phyloP scores from a whole-genome alignment of 2,329 filamentous ascomycete species.

The Pseudogymnoascus verrucosus region DNA sequence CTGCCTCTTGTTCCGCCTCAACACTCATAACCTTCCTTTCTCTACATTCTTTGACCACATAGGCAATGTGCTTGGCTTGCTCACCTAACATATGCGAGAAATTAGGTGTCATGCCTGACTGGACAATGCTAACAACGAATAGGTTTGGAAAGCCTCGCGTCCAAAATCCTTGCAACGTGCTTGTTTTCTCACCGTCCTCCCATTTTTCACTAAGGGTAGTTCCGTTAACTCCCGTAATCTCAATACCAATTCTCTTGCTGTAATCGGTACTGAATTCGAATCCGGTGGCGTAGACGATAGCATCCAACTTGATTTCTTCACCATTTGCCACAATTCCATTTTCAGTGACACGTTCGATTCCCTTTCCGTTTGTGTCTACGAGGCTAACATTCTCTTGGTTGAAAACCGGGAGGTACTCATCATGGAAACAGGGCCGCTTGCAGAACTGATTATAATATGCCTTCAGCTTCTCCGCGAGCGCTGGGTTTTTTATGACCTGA shows the following conservation, averaged over 20 bases:
- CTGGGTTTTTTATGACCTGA: slow-evolving; percentile 3
- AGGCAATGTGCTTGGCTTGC: slow-evolving; percentile 10
- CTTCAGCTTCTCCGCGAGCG: slow-evolving; percentile 8
- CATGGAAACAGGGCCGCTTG: slow-evolving; percentile 12
- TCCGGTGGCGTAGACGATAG: slow-evolving; percentile 10
- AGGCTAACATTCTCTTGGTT: slow-evolving; percentile 10
- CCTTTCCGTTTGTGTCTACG: slow-evolving; percentile 11
- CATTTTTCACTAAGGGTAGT: slow-evolving; percentile 9
- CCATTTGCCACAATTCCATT: neutral
- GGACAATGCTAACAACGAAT: slow-evolving; percentile 1
- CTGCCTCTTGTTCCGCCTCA: neutral
- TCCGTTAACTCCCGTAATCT: slow-evolving; percentile 10
- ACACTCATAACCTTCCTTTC: neutral
- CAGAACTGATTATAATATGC: slow-evolving; percentile 10
- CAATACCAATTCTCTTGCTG: neutral
- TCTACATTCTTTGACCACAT: neutral
- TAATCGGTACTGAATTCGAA: neutral
- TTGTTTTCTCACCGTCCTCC: neutral
- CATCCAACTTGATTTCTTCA: slow-evolving; percentile 2
- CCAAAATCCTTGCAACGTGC: slow-evolving; percentile 7
- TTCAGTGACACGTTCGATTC: slow-evolving; percentile 9
- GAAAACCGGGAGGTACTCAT: slow-evolving; percentile 10
- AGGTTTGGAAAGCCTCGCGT: slow-evolving; percentile 10
- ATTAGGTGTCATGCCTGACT: neutral
- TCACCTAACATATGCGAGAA: neutral